Percentiles rank a stretch among this genome's conserved stretches.
phyloP scores from a whole-genome alignment of 257 asterid species.

The Solanum dulcamara region DNA sequence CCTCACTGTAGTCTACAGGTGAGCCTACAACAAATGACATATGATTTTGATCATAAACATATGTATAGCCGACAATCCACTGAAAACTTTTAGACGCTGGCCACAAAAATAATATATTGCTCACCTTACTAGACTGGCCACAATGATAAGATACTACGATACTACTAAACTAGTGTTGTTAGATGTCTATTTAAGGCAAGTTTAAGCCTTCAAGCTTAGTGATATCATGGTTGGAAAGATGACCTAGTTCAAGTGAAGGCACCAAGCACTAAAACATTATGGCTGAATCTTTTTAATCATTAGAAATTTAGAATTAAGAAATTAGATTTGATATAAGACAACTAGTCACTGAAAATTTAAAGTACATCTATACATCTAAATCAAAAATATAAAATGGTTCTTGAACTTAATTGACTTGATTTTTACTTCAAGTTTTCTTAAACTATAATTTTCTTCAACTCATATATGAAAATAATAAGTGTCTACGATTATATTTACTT shows the following conservation, averaged over 20 bases:
- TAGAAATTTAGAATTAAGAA: neutral
- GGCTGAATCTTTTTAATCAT: neutral
- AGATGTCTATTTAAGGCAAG: neutral
- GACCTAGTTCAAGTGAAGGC: neutral
- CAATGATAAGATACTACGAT: neutral
- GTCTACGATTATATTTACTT: neutral
- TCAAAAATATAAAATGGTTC: neutral
- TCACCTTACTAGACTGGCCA: neutral
- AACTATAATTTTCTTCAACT: too few species aligned
- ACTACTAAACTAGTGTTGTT: neutral
- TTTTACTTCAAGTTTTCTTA: neutral
- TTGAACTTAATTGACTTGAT: neutral
- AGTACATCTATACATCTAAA: neutral
- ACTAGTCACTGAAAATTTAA: neutral
- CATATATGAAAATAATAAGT: too few species aligned
- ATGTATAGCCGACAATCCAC: neutral
- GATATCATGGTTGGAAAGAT: neutral
- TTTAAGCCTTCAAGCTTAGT: neutral
- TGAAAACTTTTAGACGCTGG: neutral
- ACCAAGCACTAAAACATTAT: neutral
- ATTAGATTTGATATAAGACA: neutral
- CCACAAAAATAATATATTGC: neutral
- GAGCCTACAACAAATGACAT: neutral
- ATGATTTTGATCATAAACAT: neutral
- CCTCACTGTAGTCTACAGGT: neutral